phyloP scores from a whole-genome alignment of 2,329 filamentous ascomycete species.

The Diaporthe batatas region DNA sequence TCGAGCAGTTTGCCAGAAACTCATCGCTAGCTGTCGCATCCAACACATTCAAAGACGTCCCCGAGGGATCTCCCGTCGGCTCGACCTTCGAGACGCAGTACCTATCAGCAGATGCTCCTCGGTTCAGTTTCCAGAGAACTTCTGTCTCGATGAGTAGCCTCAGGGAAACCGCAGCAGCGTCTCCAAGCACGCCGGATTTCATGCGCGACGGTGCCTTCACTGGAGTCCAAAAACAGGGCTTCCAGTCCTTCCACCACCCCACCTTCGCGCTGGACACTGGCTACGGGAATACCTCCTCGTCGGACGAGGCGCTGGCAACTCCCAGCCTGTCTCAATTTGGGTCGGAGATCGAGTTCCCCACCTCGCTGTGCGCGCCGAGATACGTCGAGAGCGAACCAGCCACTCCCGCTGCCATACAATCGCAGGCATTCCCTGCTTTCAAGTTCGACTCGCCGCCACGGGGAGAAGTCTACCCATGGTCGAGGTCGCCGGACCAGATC shows the following conservation, averaged over 20 bases:
- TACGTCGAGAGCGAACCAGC: constrained; percentile 65
- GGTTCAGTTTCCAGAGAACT: constrained; percentile 44
- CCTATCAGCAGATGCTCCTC: constrained; percentile 48
- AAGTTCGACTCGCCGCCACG: constrained; percentile 66
- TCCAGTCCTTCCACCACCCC: constrained; percentile 45
- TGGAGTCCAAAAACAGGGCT: constrained; percentile 29
- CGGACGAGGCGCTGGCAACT: constrained; percentile 64
- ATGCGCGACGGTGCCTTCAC: constrained; percentile 48
- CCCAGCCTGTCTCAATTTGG: constrained; percentile 61
- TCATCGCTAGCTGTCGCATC: constrained; percentile 33
- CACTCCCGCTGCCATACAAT: constrained; percentile 57
- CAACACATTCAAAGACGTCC: constrained; percentile 34
- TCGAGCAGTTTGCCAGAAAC: constrained; percentile 37
- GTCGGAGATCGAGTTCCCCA: constrained; percentile 60
- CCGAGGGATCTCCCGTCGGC: constrained; percentile 32
- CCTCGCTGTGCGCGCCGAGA: constrained; percentile 55
- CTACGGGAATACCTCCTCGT: constrained; percentile 52
- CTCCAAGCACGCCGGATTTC: constrained; percentile 56
- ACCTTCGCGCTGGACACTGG: constrained; percentile 49
- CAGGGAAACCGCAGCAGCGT: constrained; percentile 55
- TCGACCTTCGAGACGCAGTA: constrained; percentile 40
- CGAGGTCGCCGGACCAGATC: constrained; percentile 39
- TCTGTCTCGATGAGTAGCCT: constrained; percentile 46
- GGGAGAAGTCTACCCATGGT: constrained; percentile 53
- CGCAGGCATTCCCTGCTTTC: constrained; percentile 52